Percentiles rank a stretch among this genome's conserved stretches.
Conservation (phyloP, 371 early-diverging fungal species). For the Mucor piriformis region DNA sequence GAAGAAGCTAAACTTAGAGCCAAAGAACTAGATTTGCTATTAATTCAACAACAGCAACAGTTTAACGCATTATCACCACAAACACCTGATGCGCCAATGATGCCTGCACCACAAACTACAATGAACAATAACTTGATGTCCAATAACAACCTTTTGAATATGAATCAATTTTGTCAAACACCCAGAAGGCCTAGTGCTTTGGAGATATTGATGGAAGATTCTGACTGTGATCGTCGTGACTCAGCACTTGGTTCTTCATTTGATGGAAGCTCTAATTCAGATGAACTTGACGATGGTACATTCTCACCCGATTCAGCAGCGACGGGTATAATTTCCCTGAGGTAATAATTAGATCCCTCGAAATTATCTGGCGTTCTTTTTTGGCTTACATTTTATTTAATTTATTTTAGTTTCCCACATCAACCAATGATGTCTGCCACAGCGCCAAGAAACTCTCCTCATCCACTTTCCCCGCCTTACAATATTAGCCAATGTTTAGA, state of each 20-base stretch:
- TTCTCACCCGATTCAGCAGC: constrained; percentile 13
- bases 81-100: constrained; percentile 12
- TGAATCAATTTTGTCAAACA: constrained; percentile 8
- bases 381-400: not conserved
- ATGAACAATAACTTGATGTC: not conserved
- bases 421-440: constrained; percentile 17
- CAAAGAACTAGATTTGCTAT: constrained; percentile 45
- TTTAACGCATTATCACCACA: constrained; percentile 3
- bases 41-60: constrained; percentile 42
- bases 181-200: constrained; percentile 21
- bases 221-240: constrained; percentile 23
- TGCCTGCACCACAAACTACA: not conserved
- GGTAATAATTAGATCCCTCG: constrained; percentile 1
- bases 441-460: constrained; percentile 15
- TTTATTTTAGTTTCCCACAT: constrained; percentile 17
- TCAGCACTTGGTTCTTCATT: constrained; percentile 32
- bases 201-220: constrained; percentile 22
- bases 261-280: constrained; percentile 31
- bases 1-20: constrained; percentile 54
- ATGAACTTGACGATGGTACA: constrained; percentile 15
- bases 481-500: not conserved
- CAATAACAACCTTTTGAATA: constrained; percentile 2
- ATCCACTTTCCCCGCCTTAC: constrained; percentile 27
- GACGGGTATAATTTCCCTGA: constrained; percentile 22
- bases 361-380: not conserved